Evolutionary conservation across 2,329 filamentous ascomycete species (phyloP), one percentile per base, ranked within the genome.

Genomic region (Peltaster fructicola): DNA sequence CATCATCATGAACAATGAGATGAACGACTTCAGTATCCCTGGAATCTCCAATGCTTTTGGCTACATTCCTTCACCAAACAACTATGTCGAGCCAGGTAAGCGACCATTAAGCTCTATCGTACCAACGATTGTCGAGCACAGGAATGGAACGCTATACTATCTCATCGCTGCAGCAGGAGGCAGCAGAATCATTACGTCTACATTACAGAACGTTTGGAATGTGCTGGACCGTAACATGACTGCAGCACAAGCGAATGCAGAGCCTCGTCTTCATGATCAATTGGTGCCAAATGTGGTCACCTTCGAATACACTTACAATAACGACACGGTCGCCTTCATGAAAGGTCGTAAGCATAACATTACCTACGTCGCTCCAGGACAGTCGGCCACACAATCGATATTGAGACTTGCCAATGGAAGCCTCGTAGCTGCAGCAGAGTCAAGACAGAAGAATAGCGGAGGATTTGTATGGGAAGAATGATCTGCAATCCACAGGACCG

Each of bases 21-120:
- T 54, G 51, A 41, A 73, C 56, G 81, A 91, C 54, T 93, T 93
- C 56, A 80, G 73, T 23, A 82, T 91, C 40, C 84, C 85, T 1
- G 68, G 68, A 26, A 56, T 63, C 2, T 63, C 61, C 30, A 92
- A 92, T 47, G 69, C 73, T 14, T 95, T 93, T 46, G 82, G 81
- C 25, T 92, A 81, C 53, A 65, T 73, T 21, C 82, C 85, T 2
- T 73, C 69, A 1, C 67, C 70, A 4, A 65, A 73, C 21, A 93
- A 95, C 59, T 93, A 71, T 47, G 71, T 93, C 47, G 65, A 70
- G 4, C 70, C 80, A 0, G 63, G 68, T 23, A 93, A 93, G 51
- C 68, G 85, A 0, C 81, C 84, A 0, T 57, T 93, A 4, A 84
- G 75, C 2, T 84, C 76, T 33, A 82, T 88, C 38, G 71, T 75